phyloP scores from a whole-genome alignment of 1,139 yeast genomes.

The Nadsonia starkeyi-henricii region DNA sequence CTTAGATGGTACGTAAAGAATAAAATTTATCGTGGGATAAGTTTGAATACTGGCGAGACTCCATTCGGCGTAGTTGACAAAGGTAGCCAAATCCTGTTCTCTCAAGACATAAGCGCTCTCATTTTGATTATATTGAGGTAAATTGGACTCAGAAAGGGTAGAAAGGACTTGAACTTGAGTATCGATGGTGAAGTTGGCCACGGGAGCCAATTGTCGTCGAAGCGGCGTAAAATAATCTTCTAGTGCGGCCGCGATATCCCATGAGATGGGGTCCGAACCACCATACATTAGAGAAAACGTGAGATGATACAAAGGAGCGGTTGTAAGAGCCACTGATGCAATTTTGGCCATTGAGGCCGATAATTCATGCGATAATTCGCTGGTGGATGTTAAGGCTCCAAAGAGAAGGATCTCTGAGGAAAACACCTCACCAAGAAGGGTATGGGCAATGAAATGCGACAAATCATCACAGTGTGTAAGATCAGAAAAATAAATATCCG shows the following conservation, averaged over 20 bases:
- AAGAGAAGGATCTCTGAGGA: not conserved
- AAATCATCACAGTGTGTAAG: not conserved
- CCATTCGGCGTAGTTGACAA: conserved; percentile 71
- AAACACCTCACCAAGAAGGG: not conserved
- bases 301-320: conserved; percentile 49
- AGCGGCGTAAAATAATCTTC: conserved; percentile 33
- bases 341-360: conserved; percentile 7
- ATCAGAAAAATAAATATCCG: not conserved
- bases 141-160: conserved; percentile 19
- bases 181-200: conserved; percentile 62
- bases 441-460: not conserved
- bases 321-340: conserved; percentile 27
- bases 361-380: conserved; percentile 3
- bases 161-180: conserved; percentile 68
- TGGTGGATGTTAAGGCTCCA: conserved; percentile 3
- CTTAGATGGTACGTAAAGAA: conserved; percentile 47
- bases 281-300: conserved; percentile 53
- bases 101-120: conserved; percentile 14
- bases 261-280: conserved; percentile 37
- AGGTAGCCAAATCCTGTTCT: conserved; percentile 42
- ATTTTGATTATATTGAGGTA: conserved; percentile 11
- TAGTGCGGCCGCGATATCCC: conserved; percentile 42
- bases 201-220: conserved; percentile 28
- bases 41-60: conserved; percentile 33
- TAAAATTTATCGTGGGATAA: conserved; percentile 56